phyloP scores from a whole-genome alignment of 106 monocot genomes.

The Platanthera guangdongensis region DNA sequence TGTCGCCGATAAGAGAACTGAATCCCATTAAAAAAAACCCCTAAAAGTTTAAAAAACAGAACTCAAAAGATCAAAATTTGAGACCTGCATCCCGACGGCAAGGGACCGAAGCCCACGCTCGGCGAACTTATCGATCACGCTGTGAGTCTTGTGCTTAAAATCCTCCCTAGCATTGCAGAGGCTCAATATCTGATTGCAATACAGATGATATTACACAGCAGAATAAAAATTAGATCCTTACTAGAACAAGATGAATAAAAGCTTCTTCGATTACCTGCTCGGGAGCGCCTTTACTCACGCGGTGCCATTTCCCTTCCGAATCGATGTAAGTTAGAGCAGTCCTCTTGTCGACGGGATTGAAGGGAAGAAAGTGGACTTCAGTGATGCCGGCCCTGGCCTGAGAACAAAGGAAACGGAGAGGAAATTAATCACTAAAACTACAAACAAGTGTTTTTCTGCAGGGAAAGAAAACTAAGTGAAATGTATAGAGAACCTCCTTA shows the following conservation, averaged over 20 bases:
- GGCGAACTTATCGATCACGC: slow-evolving; percentile 61
- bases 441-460: background rate
- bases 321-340: slow-evolving; percentile 73
- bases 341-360: slow-evolving; percentile 73
- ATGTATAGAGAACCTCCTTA: slow-evolving; percentile 40
- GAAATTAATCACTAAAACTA: background rate
- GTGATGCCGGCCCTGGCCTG: slow-evolving; percentile 73
- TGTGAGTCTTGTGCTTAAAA: slow-evolving; percentile 48
- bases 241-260: background rate
- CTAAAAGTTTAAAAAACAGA: background rate
- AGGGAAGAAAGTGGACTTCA: slow-evolving; percentile 68
- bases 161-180: slow-evolving; percentile 58
- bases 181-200: slow-evolving; percentile 33
- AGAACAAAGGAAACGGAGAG: background rate
- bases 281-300: slow-evolving; percentile 71
- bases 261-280: slow-evolving; percentile 38
- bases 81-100: slow-evolving; percentile 50
- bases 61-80: background rate
- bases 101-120: slow-evolving; percentile 69
- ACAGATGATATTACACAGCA: background rate
- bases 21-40: background rate
- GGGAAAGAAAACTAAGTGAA: background rate
- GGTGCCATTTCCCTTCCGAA: slow-evolving; percentile 51
- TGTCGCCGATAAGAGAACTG: background rate
- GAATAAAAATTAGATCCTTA: background rate